These are phyloP conservation scores for Cucurbita ficifolia DNA, from an alignment of 306 rosid genomes.

Conservation along the genomic window DNA sequence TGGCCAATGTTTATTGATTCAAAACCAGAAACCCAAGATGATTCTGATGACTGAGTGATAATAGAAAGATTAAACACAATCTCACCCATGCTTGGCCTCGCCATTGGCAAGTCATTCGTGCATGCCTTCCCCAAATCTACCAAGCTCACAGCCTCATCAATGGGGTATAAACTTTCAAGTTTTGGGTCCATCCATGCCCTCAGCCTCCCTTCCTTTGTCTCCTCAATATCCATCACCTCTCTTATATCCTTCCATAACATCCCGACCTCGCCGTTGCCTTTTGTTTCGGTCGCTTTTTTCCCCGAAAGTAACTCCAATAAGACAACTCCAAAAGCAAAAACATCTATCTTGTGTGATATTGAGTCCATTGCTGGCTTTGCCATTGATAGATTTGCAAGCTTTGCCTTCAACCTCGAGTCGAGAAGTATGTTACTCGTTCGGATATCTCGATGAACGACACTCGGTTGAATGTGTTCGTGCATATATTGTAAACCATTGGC, in stretches of 20 bases:
- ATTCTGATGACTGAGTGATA: constrained; percentile 9
- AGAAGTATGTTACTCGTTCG: constrained; percentile 56
- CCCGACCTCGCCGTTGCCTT: constrained; percentile 40
- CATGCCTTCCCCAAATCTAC: constrained; percentile 42
- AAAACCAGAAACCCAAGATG: not conserved
- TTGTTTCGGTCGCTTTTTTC: constrained; percentile 28
- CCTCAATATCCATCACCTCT: constrained; percentile 33
- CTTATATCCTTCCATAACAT: constrained; percentile 54
- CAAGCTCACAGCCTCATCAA: constrained; percentile 42
- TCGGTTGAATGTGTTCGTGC: constrained; percentile 73
- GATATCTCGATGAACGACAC: constrained; percentile 62
- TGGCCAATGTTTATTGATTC: not conserved
- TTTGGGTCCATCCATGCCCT: constrained; percentile 54
- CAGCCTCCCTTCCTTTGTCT: constrained; percentile 30
- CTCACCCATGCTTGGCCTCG: constrained; percentile 21
- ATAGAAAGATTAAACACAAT: constrained; percentile 20
- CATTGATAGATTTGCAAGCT: constrained; percentile 57
- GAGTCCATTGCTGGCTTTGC: constrained; percentile 36
- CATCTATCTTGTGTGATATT: constrained; percentile 40
- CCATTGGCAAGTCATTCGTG: constrained; percentile 27
- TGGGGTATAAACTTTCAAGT: constrained; percentile 26
- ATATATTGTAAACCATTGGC: constrained; percentile 68
- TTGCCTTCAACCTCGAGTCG: constrained; percentile 52
- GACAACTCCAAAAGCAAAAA: constrained; percentile 59
- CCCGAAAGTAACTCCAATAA: constrained; percentile 57